Percentiles rank a stretch among this genome's conserved stretches.
Evolutionary conservation across 1,284 basidiomycete species (phyloP).

Genomic region (Cryptococcus sp.): DNA sequence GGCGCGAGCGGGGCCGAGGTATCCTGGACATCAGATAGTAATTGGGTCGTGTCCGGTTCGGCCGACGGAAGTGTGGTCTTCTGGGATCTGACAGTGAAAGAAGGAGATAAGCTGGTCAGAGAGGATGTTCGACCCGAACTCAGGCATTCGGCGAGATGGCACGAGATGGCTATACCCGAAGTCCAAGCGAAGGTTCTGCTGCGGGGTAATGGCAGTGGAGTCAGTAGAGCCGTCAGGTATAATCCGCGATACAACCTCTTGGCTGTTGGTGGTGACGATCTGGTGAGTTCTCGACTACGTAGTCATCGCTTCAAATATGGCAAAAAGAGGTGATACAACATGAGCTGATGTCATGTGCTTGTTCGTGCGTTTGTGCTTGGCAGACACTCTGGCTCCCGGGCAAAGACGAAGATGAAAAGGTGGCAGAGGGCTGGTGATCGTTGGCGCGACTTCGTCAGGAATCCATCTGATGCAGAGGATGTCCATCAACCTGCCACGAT

Average conservation of each 20-base stretch:
- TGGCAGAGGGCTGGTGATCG: conserved; percentile 22
- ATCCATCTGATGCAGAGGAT: not conserved
- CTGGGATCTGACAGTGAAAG: conserved; percentile 57
- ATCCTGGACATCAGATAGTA: conserved; percentile 87
- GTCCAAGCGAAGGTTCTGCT: conserved; percentile 12
- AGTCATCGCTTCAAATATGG: not conserved
- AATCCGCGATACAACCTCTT: conserved; percentile 89
- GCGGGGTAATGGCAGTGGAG: conserved; percentile 35
- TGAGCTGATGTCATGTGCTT: too few species aligned
- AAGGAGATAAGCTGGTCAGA: conserved; percentile 6
- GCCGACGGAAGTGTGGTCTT: conserved; percentile 74
- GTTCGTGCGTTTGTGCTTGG: too few species aligned
- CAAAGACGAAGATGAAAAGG: conserved; percentile 22
- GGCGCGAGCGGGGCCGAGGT: conserved; percentile 88
- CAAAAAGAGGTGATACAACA: too few species aligned
- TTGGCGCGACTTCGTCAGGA: not conserved
- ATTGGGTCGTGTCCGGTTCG: conserved; percentile 72
- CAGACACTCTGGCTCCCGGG: conserved; percentile 28
- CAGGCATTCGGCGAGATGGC: conserved; percentile 15
- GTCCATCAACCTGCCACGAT: not conserved
- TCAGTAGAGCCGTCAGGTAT: conserved; percentile 79
- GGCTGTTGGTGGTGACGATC: conserved; percentile 77
- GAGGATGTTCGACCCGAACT: conserved; percentile 35
- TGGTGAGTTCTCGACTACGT: conserved; percentile 64
- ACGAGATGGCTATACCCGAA: conserved; percentile 67